phyloP scores from a whole-genome alignment of 306 rosid species.

The Sindora glabra region DNA sequence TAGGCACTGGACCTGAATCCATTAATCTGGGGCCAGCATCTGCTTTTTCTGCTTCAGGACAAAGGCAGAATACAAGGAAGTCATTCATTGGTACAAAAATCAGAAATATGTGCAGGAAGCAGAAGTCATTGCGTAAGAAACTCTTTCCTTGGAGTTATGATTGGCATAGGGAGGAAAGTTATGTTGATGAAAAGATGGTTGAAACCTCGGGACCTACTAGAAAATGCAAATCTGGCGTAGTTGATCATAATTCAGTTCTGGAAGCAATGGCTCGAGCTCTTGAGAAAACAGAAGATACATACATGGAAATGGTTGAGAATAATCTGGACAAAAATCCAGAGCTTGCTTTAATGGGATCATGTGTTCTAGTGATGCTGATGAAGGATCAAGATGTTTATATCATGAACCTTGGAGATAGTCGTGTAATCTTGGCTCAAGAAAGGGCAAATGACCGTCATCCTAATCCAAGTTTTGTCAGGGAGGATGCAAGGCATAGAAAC shows the following conservation, averaged over 20 bases:
- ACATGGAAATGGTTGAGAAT: conserved; percentile 38
- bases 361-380: conserved; percentile 87
- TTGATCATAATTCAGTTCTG: conserved; percentile 45
- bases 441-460: conserved; percentile 28
- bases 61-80: conserved; percentile 33
- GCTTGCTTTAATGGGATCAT: conserved; percentile 86
- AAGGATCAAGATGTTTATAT: conserved; percentile 71
- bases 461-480: conserved; percentile 24
- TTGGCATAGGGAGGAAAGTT: conserved; percentile 51
- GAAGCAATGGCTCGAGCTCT: conserved; percentile 54
- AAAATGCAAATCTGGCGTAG: conserved; percentile 50
- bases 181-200: conserved; percentile 29
- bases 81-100: conserved; percentile 39
- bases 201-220: conserved; percentile 42
- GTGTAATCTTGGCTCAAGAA: conserved; percentile 49
- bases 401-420: conserved; percentile 91
- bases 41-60: conserved; percentile 30
- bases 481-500: not conserved
- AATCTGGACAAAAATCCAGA: conserved; percentile 49
- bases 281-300: conserved; percentile 53
- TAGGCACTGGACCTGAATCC: conserved; percentile 19
- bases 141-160: conserved; percentile 65
- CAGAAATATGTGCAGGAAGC: conserved; percentile 48
- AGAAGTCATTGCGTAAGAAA: conserved; percentile 45
- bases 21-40: conserved; percentile 10